Evolutionary conservation across 192 early-diverging fungal genomes (phyloP).

Genomic region (Phycomyces nitens): DNA sequence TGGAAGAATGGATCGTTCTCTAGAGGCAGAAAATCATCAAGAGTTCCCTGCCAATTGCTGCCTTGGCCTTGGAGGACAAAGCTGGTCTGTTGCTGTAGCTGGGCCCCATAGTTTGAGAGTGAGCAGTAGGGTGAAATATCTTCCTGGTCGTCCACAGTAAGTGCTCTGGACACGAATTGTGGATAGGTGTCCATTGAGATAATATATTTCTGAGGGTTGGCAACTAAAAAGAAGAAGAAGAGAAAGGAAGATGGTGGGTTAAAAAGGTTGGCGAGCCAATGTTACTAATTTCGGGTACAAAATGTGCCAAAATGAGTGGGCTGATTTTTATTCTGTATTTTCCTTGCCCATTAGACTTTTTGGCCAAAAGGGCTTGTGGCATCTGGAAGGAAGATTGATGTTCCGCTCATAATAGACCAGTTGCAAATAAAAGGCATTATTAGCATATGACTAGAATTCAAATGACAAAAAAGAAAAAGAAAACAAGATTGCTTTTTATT

Average conservation of each 20-base stretch:
- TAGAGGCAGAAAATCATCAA: not conserved
- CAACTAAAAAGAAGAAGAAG: not conserved
- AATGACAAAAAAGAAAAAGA: no score
- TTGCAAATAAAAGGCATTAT: not conserved
- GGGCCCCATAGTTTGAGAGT: slow-evolving; percentile 7
- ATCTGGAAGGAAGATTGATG: no score
- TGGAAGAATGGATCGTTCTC: not conserved
- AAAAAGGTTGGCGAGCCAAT: not conserved
- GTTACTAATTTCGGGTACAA: slow-evolving; percentile 5
- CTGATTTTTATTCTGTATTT: slow-evolving; percentile 13
- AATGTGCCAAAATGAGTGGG: slow-evolving; percentile 8
- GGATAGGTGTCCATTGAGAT: not conserved
- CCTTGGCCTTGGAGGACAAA: slow-evolving; percentile 3
- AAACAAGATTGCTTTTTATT: no score
- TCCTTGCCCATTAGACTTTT: not conserved
- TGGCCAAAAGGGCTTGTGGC: not conserved
- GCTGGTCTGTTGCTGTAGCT: slow-evolving; percentile 17
- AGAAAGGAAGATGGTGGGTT: not conserved
- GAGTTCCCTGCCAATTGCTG: not conserved
- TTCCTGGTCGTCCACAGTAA: not conserved
- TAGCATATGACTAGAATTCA: no score
- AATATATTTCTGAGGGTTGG: not conserved
- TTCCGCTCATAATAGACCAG: no score
- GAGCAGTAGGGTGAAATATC: not conserved
- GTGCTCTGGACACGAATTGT: not conserved